A percentile compares a stretch with the other conserved stretches of the same genome.
Conservation (phyloP, 176 grass and related monocot species). For the Carex scoparia region DNA sequence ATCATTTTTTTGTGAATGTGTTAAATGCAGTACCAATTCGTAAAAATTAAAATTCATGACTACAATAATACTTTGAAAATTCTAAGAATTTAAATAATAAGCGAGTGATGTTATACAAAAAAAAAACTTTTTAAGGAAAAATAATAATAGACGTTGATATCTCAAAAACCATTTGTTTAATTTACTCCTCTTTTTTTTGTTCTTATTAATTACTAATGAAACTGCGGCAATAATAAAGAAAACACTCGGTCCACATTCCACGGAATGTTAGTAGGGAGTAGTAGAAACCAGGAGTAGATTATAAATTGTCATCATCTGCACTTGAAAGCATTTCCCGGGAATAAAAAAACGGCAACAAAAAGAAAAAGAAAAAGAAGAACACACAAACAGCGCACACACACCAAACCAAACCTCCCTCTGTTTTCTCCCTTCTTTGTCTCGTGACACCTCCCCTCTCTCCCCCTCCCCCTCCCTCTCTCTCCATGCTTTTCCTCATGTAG, state of each 20-base stretch:
- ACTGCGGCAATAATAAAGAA: not conserved
- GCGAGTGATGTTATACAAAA: too few species aligned
- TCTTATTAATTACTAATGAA: not conserved
- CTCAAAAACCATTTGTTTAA: not conserved
- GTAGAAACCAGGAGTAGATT: not conserved
- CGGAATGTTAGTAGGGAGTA: not conserved
- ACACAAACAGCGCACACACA: not conserved
- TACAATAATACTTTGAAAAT: too few species aligned
- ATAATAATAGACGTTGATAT: too few species aligned
- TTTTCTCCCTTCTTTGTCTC: conserved; percentile 25
- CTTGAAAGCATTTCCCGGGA: conserved; percentile 15
- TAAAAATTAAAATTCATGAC: too few species aligned
- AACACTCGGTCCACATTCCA: not conserved
- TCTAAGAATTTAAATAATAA: too few species aligned
- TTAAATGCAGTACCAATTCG: too few species aligned
- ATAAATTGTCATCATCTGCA: not conserved
- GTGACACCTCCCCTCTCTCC: not conserved
- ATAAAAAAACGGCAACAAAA: conserved; percentile 14
- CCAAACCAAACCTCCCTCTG: conserved; percentile 17
- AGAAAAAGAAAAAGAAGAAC: not conserved
- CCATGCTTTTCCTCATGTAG: conserved; percentile 21
- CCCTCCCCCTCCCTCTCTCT: not conserved
- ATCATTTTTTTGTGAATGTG: too few species aligned
- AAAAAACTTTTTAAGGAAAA: too few species aligned
- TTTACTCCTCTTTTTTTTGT: too few species aligned